phyloP scores from a whole-genome alignment of 768 basidiomycete genomes.

The Boletus speciosus region DNA sequence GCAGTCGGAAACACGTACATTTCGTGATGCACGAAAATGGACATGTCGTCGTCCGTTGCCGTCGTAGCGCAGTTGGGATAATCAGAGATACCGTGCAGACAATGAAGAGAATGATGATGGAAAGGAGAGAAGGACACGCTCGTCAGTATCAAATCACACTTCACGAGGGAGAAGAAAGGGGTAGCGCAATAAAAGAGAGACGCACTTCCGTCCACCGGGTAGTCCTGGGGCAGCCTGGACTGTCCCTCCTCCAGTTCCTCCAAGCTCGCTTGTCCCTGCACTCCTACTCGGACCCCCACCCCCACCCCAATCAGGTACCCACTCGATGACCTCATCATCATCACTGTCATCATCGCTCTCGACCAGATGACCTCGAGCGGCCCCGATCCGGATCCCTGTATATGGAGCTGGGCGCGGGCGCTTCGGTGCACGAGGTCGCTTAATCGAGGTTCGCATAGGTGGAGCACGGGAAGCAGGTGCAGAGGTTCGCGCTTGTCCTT shows the following conservation, averaged over 20 bases:
- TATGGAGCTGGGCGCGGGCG: constrained; percentile 13
- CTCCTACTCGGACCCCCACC: background rate
- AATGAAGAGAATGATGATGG: background rate
- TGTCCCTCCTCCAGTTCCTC: constrained; percentile 8
- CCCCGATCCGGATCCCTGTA: background rate
- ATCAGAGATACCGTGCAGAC: background rate
- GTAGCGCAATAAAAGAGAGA: constrained; percentile 3
- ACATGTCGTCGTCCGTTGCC: background rate
- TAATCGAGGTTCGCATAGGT: constrained; percentile 12
- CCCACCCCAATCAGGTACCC: constrained; percentile 12
- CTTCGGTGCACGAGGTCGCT: constrained; percentile 22
- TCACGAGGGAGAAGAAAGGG: background rate
- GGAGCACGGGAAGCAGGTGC: background rate
- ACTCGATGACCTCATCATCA: constrained; percentile 27
- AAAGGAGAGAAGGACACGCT: background rate
- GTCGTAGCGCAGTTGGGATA: background rate
- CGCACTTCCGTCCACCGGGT: constrained; percentile 28
- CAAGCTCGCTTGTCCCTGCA: background rate
- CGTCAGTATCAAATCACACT: constrained; percentile 12
- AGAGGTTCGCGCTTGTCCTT: background rate
- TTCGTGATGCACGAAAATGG: background rate
- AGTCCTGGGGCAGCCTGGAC: constrained; percentile 5
- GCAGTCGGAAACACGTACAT: background rate
- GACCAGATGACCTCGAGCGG: background rate
- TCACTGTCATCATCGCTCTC: constrained; percentile 33